Conservation (phyloP, 176 grass and related monocot genomes). For the Olyra latifolia region DNA sequence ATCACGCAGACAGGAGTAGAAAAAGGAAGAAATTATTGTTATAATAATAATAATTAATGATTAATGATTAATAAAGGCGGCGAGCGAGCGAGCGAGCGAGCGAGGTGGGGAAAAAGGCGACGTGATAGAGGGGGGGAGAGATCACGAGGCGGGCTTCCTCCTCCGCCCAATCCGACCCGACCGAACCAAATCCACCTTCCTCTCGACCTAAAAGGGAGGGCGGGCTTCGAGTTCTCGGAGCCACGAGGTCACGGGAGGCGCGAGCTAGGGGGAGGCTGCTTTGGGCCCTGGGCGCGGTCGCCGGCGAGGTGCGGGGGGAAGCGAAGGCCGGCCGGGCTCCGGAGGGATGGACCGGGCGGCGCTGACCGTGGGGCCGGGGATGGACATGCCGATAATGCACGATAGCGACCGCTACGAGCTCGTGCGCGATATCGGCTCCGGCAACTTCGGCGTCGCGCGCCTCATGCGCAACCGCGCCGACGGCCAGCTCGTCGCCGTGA, state of each 20-base stretch:
- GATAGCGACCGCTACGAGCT: constrained; percentile 92
- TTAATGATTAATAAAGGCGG: background rate
- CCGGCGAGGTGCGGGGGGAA: background rate
- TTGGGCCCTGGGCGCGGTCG: background rate
- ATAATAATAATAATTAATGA: background rate
- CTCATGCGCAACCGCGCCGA: constrained; percentile 76
- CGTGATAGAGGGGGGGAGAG: constrained; percentile 20
- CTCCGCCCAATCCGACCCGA: constrained; percentile 35
- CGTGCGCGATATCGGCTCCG: constrained; percentile 76
- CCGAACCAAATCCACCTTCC: background rate
- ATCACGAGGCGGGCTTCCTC: constrained; percentile 42
- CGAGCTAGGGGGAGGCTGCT: background rate
- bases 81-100: background rate
- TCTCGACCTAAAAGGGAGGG: background rate
- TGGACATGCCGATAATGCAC: constrained; percentile 98
- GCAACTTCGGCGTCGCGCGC: constrained; percentile 81
- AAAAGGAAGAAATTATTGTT: background rate
- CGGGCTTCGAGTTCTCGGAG: background rate
- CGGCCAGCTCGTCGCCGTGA: constrained; percentile 79
- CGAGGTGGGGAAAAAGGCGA: constrained; percentile 21
- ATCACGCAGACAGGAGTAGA: background rate
- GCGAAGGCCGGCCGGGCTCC: no score
- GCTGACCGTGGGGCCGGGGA: constrained; percentile 70
- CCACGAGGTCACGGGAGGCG: constrained; percentile 33
- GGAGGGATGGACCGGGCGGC: constrained; percentile 66